Base-by-base conservation (phyloP, 108 stramenopile genomes). In the Cyclotella kingstonii region DNA sequence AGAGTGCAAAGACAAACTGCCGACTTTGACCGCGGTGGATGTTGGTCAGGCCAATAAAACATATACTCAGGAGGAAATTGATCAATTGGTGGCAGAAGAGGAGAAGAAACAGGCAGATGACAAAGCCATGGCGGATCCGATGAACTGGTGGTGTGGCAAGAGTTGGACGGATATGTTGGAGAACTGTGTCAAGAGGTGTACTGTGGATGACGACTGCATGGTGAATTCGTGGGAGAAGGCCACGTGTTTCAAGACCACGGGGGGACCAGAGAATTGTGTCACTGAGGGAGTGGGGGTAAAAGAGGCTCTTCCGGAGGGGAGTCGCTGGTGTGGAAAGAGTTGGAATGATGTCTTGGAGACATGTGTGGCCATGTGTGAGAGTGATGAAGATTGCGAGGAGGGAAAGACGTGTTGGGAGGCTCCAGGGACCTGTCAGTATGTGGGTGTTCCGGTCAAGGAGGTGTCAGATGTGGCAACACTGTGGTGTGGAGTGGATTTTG, bases 261-360 rank as follows among this genome's bases (percentile, higher is more conserved):
- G 73, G 2, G 73, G 73, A 17, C 52, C 59, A 6, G 73, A 65
- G 0, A 75, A 75, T 62, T 75, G 73, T 49, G 6, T 15, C 8
- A 66, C 57, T 14, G 45, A 52, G 3, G 73, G 73, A 2, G 64
- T 66, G 41, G 43, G 50, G 5, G 73, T 45, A 11, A 60, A 66
- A 27, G 50, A 46, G 30, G 41, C 58, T 0, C 11, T 39, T 0
- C 49, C 51, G 0, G 36, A 31, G 0, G 64, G 59, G 3, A 46
- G 47, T 19, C 48, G 56, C 45, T 73, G 72, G 72, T 73, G 73
- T 30, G 73, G 73, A 19, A 36, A 25, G 12, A 47, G 60, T 2
- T 75, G 73, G 73, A 75, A 75, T 26, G 58, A 66, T 26, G 66
- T 75, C 65, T 50, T 75, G 39, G 73, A 75, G 39, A 75, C 73